phyloP scores from a whole-genome alignment of 768 basidiomycete genomes.

The Mycena crocata region DNA sequence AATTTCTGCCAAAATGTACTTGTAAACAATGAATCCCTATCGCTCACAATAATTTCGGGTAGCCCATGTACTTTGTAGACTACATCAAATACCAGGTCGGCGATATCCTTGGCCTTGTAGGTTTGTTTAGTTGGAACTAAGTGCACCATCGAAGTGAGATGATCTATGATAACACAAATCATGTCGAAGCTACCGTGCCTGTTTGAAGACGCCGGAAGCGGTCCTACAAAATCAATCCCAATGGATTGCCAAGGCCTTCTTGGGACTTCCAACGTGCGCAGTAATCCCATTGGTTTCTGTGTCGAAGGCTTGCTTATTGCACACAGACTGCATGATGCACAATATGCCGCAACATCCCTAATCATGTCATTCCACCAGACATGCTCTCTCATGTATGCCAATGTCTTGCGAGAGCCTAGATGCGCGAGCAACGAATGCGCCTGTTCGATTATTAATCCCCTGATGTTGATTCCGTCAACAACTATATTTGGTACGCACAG shows the following conservation, averaged over 20 bases:
- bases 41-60: constrained; percentile 40
- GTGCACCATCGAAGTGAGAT: constrained; percentile 30
- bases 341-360: constrained; percentile 4
- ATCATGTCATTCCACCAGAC: constrained; percentile 30
- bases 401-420: constrained; percentile 45
- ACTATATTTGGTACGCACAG: constrained; percentile 41
- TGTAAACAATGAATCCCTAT: constrained; percentile 32
- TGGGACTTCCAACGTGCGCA: constrained; percentile 35
- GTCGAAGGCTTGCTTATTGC: constrained; percentile 34
- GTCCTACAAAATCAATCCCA: constrained; percentile 42
- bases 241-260: constrained; percentile 41
- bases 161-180: constrained; percentile 35
- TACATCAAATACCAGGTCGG: constrained; percentile 30
- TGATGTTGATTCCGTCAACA: constrained; percentile 13
- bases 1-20: constrained; percentile 14
- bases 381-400: constrained; percentile 25
- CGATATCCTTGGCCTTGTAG: constrained; percentile 26
- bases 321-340: constrained; percentile 2
- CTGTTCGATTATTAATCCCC: constrained; percentile 44
- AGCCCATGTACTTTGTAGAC: constrained; percentile 40
- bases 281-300: constrained; percentile 32
- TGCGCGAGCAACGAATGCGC: constrained; percentile 52
- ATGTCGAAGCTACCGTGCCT: constrained; percentile 35
- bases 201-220: constrained; percentile 34
- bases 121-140: constrained; percentile 24